Conservation (phyloP, 2,329 filamentous ascomycete genomes). For the Penicillium expansum region DNA sequence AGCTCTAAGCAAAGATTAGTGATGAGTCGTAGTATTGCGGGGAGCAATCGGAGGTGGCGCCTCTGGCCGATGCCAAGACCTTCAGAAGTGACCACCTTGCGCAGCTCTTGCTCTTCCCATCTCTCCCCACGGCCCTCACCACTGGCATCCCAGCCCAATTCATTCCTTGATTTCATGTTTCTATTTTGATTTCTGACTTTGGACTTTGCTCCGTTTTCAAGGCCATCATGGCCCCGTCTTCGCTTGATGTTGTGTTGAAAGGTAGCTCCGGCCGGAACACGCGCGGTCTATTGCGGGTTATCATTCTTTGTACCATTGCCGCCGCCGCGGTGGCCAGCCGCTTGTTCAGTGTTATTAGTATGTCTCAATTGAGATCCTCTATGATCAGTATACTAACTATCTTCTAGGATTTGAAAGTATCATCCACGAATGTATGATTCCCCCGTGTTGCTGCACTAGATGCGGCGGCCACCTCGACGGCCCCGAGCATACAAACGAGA, state of each 20-base stretch:
- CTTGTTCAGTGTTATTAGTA: constrained; percentile 97
- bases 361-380: constrained; percentile 39
- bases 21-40: constrained; percentile 25
- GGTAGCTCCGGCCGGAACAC: constrained; percentile 77
- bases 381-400: constrained; percentile 15
- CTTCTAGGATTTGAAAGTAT: constrained; percentile 88
- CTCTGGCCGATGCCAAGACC: constrained; percentile 38
- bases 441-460: constrained; percentile 3
- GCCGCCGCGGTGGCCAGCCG: constrained; percentile 88
- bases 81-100: constrained; percentile 44
- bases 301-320: constrained; percentile 89
- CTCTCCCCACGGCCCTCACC: constrained; percentile 20
- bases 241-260: constrained; percentile 64
- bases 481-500: constrained; percentile 13
- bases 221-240: constrained; percentile 48
- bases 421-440: constrained; percentile 92
- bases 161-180: constrained; percentile 28
- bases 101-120: constrained; percentile 31
- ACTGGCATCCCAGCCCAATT: constrained; percentile 24
- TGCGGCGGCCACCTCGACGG: constrained; percentile 8
- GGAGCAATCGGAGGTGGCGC: constrained; percentile 32
- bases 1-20: not conserved
- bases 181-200: constrained; percentile 24
- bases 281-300: constrained; percentile 77
- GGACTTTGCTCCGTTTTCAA: constrained; percentile 31